Evolutionary conservation across 225 moss, liverwort and hornwort species (phyloP), one percentile per base, ranked within the genome.

Genomic region (Polytrichum commune): DNA sequence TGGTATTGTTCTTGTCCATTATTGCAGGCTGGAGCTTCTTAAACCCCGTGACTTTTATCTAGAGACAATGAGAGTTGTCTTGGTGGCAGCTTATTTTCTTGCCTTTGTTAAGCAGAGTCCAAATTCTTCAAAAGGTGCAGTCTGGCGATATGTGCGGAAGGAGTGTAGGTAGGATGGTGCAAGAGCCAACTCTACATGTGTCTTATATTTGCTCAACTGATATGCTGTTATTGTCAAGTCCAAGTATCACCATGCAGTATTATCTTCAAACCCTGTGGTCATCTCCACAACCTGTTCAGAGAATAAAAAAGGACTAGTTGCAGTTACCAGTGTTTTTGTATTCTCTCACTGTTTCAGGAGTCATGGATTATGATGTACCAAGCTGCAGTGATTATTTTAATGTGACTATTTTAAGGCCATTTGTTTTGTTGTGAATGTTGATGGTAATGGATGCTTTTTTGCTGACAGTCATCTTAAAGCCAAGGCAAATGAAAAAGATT

Each of bases 141-240:
- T 86, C 35, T 86, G 86, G 86, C 77, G 80, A 70, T 86, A 77
- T 23, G 54, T 86, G 62, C 77, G 82, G 33, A 86, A 80, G 75
- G 80, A 82, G 74, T 86, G 86, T 65, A 75, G 80, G 82, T 86
- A 73, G 77, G 80, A 5, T 26, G 58, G 58, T 58, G 22, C 46
- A 46, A 46, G 65, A 72, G 18, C 58, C 70, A 63, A 67, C 56
- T 68, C 71, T 46, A 23, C 22, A 61, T 61, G 24, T 13, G 25
- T 65, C 18, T 69, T 66, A 27, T 55, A 55, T 30, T 62, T 62
- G 76, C 46, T 46, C 13, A 46, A 13, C 16, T 46, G 46, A 38
- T 38, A 38, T 46, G 46, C 16, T 46, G 3, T 46, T 46, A 46
- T 38, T 38, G 38, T 38, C 13, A 38, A 38, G 38, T 10, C 10